phyloP scores from a whole-genome alignment of 768 basidiomycete genomes.

The Lentinus tigrinus region DNA sequence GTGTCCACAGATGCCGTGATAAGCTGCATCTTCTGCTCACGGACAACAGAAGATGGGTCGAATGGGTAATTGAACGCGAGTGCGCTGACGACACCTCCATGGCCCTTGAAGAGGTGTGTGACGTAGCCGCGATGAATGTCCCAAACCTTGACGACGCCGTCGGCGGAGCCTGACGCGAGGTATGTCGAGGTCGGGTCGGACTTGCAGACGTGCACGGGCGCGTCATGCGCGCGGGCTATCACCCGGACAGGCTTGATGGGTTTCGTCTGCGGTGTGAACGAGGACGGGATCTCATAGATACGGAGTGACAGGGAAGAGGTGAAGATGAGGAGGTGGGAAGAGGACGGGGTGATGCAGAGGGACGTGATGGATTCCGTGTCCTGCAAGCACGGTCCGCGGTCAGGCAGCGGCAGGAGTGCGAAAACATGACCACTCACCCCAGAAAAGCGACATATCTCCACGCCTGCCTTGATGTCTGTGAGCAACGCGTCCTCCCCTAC shows the following conservation, averaged over 20 bases:
- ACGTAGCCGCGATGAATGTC: slow-evolving; percentile 83
- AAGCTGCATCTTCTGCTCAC: slow-evolving; percentile 64
- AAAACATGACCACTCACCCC: slow-evolving; percentile 58
- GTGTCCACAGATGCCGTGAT: slow-evolving; percentile 93
- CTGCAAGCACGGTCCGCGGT: slow-evolving; percentile 39
- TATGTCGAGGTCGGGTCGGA: slow-evolving; percentile 85
- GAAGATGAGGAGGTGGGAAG: slow-evolving; percentile 74
- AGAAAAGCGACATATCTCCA: slow-evolving; percentile 75
- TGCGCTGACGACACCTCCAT: slow-evolving; percentile 96
- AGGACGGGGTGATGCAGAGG: slow-evolving; percentile 75
- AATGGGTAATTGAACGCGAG: slow-evolving; percentile 80
- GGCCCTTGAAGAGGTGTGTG: slow-evolving; percentile 94
- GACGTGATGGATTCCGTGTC: slow-evolving; percentile 84
- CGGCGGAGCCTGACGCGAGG: slow-evolving; percentile 93
- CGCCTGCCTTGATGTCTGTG: slow-evolving; percentile 75
- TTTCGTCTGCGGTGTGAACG: slow-evolving; percentile 40
- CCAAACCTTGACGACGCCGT: slow-evolving; percentile 97
- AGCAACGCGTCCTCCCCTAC: slow-evolving; percentile 83
- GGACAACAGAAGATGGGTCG: slow-evolving; percentile 48
- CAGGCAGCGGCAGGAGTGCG: not conserved
- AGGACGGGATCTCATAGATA: slow-evolving; percentile 74
- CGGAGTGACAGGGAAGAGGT: slow-evolving; percentile 79
- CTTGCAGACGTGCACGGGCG: slow-evolving; percentile 88
- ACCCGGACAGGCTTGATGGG: slow-evolving; percentile 69
- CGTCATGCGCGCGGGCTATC: slow-evolving; percentile 84